A percentile compares a stretch with the other conserved stretches of the same genome.
These are phyloP conservation scores for Leishmania mexicana DNA, from an alignment of 208 protist species.

Conservation along the genomic window DNA sequence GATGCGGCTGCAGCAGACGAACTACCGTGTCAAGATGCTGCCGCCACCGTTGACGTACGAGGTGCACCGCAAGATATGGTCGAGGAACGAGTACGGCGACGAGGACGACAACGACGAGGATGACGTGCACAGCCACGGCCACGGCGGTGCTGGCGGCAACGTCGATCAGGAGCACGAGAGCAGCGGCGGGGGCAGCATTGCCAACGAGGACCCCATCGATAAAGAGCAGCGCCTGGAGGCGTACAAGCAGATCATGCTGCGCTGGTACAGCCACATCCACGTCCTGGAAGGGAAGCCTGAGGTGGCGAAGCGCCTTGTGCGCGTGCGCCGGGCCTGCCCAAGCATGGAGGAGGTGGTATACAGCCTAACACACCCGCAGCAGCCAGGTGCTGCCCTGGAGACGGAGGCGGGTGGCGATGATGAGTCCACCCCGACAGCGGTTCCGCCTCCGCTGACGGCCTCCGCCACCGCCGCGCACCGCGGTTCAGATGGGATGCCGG, in stretches of 20 bases:
- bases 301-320: constrained; percentile 31
- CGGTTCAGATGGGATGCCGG: constrained; percentile 15
- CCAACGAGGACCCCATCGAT: constrained; percentile 35
- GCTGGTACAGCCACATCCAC: constrained; percentile 55
- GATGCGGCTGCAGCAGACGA: constrained; percentile 32
- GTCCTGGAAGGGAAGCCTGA: constrained; percentile 44
- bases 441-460: neutral
- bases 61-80: constrained; percentile 48
- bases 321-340: constrained; percentile 31
- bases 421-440: neutral
- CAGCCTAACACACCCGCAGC: constrained; percentile 29
- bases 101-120: constrained; percentile 31
- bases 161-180: constrained; percentile 27
- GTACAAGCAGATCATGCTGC: constrained; percentile 46
- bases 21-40: constrained; percentile 57
- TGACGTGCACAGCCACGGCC: neutral
- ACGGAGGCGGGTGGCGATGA: constrained; percentile 25
- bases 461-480: constrained; percentile 15
- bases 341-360: constrained; percentile 28
- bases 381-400: constrained; percentile 14
- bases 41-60: constrained; percentile 50
- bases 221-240: constrained; percentile 43
- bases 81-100: constrained; percentile 36
- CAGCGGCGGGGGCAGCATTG: constrained; percentile 14
- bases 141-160: constrained; percentile 5